Evolutionary conservation across 306 rosid genomes (phyloP).

Genomic region (Corylus americana): DNA sequence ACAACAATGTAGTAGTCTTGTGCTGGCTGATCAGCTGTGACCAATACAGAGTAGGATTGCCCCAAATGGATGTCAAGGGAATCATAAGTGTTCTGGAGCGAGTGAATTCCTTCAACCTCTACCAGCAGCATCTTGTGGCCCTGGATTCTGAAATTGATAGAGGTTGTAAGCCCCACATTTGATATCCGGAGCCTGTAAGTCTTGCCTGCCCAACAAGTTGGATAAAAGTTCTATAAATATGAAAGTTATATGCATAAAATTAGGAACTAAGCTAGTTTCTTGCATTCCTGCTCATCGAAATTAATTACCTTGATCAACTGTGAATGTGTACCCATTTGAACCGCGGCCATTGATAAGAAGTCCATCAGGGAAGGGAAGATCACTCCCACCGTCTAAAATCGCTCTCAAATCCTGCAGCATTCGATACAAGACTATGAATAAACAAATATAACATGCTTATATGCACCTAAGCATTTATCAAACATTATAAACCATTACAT

Average conservation of each 20-base stretch:
- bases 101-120: constrained; percentile 92
- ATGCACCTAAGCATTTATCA: neutral
- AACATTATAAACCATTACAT: neutral
- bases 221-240: constrained; percentile 3
- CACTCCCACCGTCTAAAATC: constrained; percentile 70
- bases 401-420: constrained; percentile 69
- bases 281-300: neutral
- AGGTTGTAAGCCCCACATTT: constrained; percentile 74
- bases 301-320: constrained; percentile 73
- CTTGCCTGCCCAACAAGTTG: constrained; percentile 56
- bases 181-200: constrained; percentile 80
- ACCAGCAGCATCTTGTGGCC: constrained; percentile 77
- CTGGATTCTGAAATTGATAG: constrained; percentile 82
- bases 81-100: constrained; percentile 68
- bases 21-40: constrained; percentile 77
- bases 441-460: neutral
- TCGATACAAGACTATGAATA: neutral
- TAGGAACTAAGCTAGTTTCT: neutral
- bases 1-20: constrained; percentile 70
- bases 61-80: constrained; percentile 90
- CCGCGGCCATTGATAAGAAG: constrained; percentile 80
- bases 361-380: constrained; percentile 86
- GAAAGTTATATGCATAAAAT: constrained; percentile 3
- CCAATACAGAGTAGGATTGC: constrained; percentile 72
- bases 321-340: constrained; percentile 51